These are phyloP conservation scores for Lycium barbarum DNA, from an alignment of 257 asterid genomes.

Conservation along the genomic window DNA sequence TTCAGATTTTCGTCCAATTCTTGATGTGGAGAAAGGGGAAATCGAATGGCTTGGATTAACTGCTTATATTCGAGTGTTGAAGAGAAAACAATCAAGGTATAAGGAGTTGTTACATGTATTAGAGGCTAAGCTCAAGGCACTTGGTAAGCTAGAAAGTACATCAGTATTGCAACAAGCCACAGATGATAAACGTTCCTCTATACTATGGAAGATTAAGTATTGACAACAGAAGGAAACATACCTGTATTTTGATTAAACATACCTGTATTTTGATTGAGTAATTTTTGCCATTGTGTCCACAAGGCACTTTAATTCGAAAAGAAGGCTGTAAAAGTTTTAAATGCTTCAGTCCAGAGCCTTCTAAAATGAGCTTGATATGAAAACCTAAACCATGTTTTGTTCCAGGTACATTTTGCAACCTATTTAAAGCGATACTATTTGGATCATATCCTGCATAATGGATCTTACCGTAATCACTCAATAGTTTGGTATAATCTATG, in stretches of 20 bases:
- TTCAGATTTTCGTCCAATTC: slow-evolving; percentile 56
- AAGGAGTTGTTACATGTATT: slow-evolving; percentile 51
- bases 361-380: slow-evolving; percentile 1
- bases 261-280: background rate
- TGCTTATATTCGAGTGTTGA: slow-evolving; percentile 64
- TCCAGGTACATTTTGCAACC: background rate
- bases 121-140: slow-evolving; percentile 49
- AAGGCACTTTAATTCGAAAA: background rate
- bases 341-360: background rate
- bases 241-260: background rate
- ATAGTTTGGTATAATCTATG: background rate
- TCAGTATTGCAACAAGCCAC: slow-evolving; percentile 64
- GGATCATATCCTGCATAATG: background rate
- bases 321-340: background rate
- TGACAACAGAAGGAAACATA: slow-evolving; percentile 35
- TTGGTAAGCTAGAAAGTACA: slow-evolving; percentile 39
- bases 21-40: slow-evolving; percentile 59
- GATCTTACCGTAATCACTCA: background rate
- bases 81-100: slow-evolving; percentile 68
- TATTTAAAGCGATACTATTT: background rate
- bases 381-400: slow-evolving; percentile 1
- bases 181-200: slow-evolving; percentile 66
- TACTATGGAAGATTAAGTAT: slow-evolving; percentile 70
- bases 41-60: slow-evolving; percentile 73
- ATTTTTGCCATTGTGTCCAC: background rate